Percentiles rank a stretch among this genome's conserved stretches.
Evolutionary conservation across 1,139 yeast genomes (phyloP).

Genomic region (Kodamaea plutei): DNA sequence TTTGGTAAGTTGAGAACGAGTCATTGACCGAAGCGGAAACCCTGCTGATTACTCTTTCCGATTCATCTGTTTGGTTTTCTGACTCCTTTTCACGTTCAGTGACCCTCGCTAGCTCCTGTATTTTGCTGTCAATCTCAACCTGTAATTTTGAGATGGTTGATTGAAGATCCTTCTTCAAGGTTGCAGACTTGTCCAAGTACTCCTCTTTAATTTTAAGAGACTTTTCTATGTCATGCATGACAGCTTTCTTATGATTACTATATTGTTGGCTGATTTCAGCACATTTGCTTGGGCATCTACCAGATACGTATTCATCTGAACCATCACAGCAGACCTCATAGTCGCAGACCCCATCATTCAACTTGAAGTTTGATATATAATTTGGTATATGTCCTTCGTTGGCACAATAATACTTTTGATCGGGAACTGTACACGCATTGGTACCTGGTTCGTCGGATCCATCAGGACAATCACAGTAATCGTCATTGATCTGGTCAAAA

Average conservation of each 20-base stretch:
- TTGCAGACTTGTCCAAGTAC: conserved; percentile 11
- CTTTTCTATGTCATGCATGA: conserved; percentile 15
- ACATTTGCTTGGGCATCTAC: conserved; percentile 58
- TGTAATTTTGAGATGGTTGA: conserved; percentile 19
- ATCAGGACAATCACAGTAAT: conserved; percentile 95
- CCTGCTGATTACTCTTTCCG: conserved; percentile 4
- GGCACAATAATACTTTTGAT: conserved; percentile 63
- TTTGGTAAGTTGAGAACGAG: conserved; percentile 11
- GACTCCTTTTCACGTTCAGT: conserved; percentile 11
- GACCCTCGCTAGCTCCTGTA: conserved; percentile 21
- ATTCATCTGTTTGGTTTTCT: conserved; percentile 12
- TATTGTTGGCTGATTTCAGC: conserved; percentile 36
- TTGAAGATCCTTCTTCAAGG: conserved; percentile 11
- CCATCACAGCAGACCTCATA: conserved; percentile 92
- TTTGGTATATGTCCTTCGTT: conserved; percentile 66
- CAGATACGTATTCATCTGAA: conserved; percentile 63
- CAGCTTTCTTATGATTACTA: conserved; percentile 16
- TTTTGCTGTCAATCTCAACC: conserved; percentile 28
- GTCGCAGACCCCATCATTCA: conserved; percentile 92
- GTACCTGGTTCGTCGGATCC: conserved; percentile 98
- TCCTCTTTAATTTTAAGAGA: conserved; percentile 22
- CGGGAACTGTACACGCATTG: conserved; percentile 59
- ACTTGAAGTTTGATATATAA: conserved; percentile 56
- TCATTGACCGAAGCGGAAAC: conserved; percentile 3
- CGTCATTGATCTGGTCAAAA: conserved; percentile 71